phyloP scores from a whole-genome alignment of 768 basidiomycete species.

The Gymnopilus dilepis region DNA sequence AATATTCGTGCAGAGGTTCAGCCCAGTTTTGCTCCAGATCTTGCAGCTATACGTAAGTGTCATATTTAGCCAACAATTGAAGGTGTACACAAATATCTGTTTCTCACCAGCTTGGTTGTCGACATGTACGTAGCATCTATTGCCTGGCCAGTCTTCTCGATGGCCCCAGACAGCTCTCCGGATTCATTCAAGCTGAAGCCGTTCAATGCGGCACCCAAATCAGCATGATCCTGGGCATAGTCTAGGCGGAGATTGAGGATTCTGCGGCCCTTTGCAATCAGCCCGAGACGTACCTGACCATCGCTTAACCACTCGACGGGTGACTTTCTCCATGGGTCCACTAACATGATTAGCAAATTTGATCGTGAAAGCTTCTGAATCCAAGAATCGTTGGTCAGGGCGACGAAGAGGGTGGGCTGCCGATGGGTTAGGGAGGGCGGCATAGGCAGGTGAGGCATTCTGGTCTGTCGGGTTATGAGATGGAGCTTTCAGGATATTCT shows the following conservation, averaged over 20 bases:
- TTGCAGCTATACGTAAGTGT: constrained; percentile 65
- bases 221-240: constrained; percentile 84
- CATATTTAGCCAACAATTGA: not conserved
- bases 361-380: constrained; percentile 94
- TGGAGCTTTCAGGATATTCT: constrained; percentile 95
- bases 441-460: constrained; percentile 73
- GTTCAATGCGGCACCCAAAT: constrained; percentile 90
- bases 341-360: constrained; percentile 93
- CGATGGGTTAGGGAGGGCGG: constrained; percentile 87
- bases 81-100: constrained; percentile 7
- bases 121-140: constrained; percentile 93
- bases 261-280: constrained; percentile 8
- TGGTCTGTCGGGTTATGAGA: constrained; percentile 93
- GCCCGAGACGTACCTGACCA: constrained; percentile 76
- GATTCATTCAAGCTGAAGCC: constrained; percentile 91
- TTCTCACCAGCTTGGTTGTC: constrained; percentile 81
- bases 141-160: constrained; percentile 98
- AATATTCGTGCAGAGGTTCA: constrained; percentile 94
- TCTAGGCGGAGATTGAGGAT: constrained; percentile 47
- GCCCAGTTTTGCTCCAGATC: constrained; percentile 95
- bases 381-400: constrained; percentile 94
- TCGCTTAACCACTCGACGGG: constrained; percentile 87
- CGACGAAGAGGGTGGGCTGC: constrained; percentile 86
- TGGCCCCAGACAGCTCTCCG: constrained; percentile 73
- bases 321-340: constrained; percentile 96